Evolutionary conservation across 768 basidiomycete species (phyloP), one percentile per base, ranked within the genome.

Genomic region (Boletus sp.): DNA sequence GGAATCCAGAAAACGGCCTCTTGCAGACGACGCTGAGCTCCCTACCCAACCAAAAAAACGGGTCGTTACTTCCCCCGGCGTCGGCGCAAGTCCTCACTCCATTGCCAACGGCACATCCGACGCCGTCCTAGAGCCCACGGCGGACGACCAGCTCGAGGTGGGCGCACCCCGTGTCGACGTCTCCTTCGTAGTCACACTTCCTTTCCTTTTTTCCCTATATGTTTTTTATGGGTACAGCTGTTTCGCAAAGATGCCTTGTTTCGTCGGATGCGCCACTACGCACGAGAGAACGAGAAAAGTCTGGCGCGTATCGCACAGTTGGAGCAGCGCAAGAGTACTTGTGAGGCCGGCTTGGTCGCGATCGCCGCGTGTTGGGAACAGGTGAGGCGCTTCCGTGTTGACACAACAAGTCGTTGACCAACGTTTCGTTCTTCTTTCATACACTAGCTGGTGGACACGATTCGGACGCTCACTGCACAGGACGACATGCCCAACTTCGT

Each of bases 191-290:
- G 62, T 68, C 64, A 64, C 59, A 56, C 61, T 63, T 47, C 50
- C 58, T 58, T 39, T 33, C 44, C 41, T 35, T 44, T 59, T 52
- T 62, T 44, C 47, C 37, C 15, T 36, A 5, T 48, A 4, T 29
- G 28, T 37, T 56, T 51, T 53, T 64, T 45, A 15, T 59, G 35
- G 54, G 45, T 50, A 36, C 54, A 93, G 91, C 76, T 81, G n/a
- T 93, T 91, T 71, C 83, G 89, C 59, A 93, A 94, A 71, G 90
- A 91, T 64, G 92, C 92, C 42, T 85, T 94, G 49, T 93, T 84
- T 71, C 81, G 92, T 40, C 79, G 89, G 56, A 92, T 94, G 90
- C 85, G 79, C 65, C 83, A 92, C 65, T 92, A 93, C 71, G 83
- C 85, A 54, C 82, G 89, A 58, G 86, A 91, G 75, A 77, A 85